Percentiles rank a stretch among this genome's conserved stretches.
These are phyloP conservation scores for Stephanodiscus triporus DNA, from an alignment of 108 stramenopile genomes.

Conservation along the genomic window DNA sequence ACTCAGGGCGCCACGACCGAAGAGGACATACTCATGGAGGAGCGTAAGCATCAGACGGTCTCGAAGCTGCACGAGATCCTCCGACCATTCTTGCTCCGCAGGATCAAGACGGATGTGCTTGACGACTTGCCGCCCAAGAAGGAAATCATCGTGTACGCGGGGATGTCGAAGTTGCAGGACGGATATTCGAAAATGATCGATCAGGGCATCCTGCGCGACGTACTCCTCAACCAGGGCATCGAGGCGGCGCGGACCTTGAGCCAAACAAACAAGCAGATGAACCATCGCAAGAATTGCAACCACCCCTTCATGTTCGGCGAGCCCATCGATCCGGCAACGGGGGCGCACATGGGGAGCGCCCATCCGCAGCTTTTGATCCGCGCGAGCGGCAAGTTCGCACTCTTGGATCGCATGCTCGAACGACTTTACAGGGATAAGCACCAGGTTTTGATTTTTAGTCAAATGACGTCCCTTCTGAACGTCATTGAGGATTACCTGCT, in stretches of 20 bases:
- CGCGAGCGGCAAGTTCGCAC: conserved; percentile 96
- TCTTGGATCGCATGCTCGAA: conserved; percentile 96
- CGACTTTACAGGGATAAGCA: conserved; percentile 91
- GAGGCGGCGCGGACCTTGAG: conserved; percentile 73
- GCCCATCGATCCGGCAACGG: conserved; percentile 83
- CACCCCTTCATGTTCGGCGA: conserved; percentile 98
- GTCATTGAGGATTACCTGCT: conserved; percentile 96
- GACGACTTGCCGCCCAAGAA: conserved; percentile 94
- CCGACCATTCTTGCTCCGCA: conserved; percentile 93
- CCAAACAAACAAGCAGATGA: conserved; percentile 95
- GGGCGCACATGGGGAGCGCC: conserved; percentile 79
- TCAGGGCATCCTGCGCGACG: conserved; percentile 77
- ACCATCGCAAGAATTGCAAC: conserved; percentile 94
- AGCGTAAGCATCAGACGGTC: conserved; percentile 90
- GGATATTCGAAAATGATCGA: conserved; percentile 84
- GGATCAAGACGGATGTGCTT: conserved; percentile 93
- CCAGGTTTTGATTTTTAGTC: conserved; percentile 98
- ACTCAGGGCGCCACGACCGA: conserved; percentile 82
- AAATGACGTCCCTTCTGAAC: conserved; percentile 95
- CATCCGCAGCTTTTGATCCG: conserved; percentile 89
- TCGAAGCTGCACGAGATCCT: conserved; percentile 97
- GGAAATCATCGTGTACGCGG: conserved; percentile 95
- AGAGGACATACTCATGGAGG: conserved; percentile 86
- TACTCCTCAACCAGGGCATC: conserved; percentile 76
- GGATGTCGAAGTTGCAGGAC: conserved; percentile 90